Evolutionary conservation across 2,329 filamentous ascomycete genomes (phyloP).

Genomic region (Microcyclospora tardicrescens): DNA sequence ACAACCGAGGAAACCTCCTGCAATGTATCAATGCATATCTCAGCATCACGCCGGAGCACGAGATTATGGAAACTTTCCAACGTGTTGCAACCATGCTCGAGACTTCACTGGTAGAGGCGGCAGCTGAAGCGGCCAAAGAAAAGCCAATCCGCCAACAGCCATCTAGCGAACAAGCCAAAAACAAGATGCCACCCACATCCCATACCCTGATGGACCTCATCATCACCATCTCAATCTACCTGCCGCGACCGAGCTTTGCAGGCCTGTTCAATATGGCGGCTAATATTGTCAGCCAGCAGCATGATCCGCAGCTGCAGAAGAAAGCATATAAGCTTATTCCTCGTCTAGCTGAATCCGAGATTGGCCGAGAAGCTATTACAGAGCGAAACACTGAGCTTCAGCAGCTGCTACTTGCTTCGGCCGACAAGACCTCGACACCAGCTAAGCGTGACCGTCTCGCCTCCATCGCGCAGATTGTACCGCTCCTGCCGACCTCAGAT

Average conservation of each 20-base stretch:
- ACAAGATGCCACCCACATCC: conserved; percentile 76
- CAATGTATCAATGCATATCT: conserved; percentile 92
- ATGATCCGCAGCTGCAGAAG: conserved; percentile 90
- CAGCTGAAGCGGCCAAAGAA: conserved; percentile 45
- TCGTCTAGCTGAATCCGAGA: conserved; percentile 68
- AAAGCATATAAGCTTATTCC: conserved; percentile 98
- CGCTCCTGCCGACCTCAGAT: conserved; percentile 60
- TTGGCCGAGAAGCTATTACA: conserved; percentile 60
- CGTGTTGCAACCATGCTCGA: conserved; percentile 78
- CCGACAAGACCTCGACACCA: conserved; percentile 75
- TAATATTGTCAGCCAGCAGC: conserved; percentile 64
- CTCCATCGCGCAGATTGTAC: conserved; percentile 68
- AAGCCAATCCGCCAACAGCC: conserved; percentile 31
- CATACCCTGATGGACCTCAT: conserved; percentile 95
- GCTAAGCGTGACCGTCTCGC: conserved; percentile 75
- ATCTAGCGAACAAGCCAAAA: conserved; percentile 36
- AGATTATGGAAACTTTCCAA: conserved; percentile 78
- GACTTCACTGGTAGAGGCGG: conserved; percentile 47
- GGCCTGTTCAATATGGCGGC: conserved; percentile 78
- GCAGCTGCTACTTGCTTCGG: conserved; percentile 61
- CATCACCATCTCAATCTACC: conserved; percentile 88
- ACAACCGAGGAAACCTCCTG: conserved; percentile 79
- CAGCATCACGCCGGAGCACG: conserved; percentile 51
- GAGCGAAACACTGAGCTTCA: conserved; percentile 71
- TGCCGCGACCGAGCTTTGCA: conserved; percentile 74